Percentiles rank a stretch among this genome's conserved stretches.
Evolutionary conservation across 805 yeast species (phyloP).

Genomic region (Candida pseudofarinosa): DNA sequence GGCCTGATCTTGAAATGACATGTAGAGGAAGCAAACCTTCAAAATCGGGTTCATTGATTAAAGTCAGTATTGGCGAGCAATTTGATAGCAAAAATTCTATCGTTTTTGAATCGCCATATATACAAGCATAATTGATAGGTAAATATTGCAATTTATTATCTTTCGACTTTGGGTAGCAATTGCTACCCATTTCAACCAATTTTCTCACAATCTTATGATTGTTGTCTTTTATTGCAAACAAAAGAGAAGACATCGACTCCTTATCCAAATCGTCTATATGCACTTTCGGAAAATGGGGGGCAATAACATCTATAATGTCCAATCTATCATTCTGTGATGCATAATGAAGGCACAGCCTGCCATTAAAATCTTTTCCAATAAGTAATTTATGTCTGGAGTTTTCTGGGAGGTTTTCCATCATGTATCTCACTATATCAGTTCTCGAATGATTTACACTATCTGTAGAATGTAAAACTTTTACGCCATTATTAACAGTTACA

Average conservation of each 20-base stretch:
- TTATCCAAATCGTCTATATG: slow-evolving; percentile 56
- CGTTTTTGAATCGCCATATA: slow-evolving; percentile 69
- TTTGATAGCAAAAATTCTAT: slow-evolving; percentile 57
- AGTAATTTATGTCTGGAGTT: slow-evolving; percentile 19
- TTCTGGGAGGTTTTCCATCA: slow-evolving; percentile 20
- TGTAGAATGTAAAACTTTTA: slow-evolving; percentile 33
- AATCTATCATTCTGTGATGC: slow-evolving; percentile 59
- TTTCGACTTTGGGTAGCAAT: slow-evolving; percentile 42
- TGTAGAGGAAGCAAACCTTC: slow-evolving; percentile 89
- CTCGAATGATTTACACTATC: slow-evolving; percentile 38
- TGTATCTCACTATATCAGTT: slow-evolving; percentile 30
- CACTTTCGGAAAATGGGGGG: slow-evolving; percentile 32
- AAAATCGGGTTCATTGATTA: slow-evolving; percentile 60
- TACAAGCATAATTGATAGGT: slow-evolving; percentile 85
- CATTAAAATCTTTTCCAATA: slow-evolving; percentile 55
- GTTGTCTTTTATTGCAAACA: slow-evolving; percentile 70
- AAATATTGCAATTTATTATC: slow-evolving; percentile 58
- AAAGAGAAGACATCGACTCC: slow-evolving; percentile 76
- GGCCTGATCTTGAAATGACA: slow-evolving; percentile 83
- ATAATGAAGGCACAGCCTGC: slow-evolving; percentile 82
- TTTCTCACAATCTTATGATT: slow-evolving; percentile 42
- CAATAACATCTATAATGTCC: slow-evolving; percentile 40
- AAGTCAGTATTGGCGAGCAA: slow-evolving; percentile 18
- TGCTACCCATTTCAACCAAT: slow-evolving; percentile 31
- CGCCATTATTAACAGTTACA: slow-evolving; percentile 41